Base-by-base conservation (phyloP, 2,329 filamentous ascomycete species). In the Aspergillus fischeri region DNA sequence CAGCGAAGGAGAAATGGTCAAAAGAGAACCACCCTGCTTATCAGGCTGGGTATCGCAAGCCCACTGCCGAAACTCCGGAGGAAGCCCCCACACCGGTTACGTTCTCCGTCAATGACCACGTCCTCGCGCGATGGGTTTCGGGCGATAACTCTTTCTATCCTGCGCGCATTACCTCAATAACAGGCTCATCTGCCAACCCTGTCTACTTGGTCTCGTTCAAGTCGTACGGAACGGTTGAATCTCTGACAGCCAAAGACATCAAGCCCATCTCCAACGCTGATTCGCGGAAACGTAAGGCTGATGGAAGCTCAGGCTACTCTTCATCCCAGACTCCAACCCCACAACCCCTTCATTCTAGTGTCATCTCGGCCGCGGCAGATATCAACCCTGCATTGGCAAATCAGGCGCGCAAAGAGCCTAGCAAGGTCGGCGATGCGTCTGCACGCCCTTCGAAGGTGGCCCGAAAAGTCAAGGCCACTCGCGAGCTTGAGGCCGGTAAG, bases 161-260 rank as follows among this genome's bases (percentile, higher is more conserved):
- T 49, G 94, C 92, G 45, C 88, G 91, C 68, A 96, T 99, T 74
- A 93, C 91, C 52, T 92, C 90, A 53, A 92, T 97, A 67, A 97
- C 93, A 24, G 94, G 94, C 57, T 96, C 92, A 8, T 87, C 88
- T n/a, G 89, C 86, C 47, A 90, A 91, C 53, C 93, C 92, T 38
- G 90, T 97, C 62, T 99, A 97, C 73, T 89, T 91, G 50, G 92
- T 99, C 74, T 94, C 90, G 66, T 99, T 97, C 81, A 93, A 95
- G 77, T 90, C 86, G 68, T 97, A 97, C 77, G 72, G 73, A 51
- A 91, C 84, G 24, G 91, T 88, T 49, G 92, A 96, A 75, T 94
- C 90, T 35, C 77, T 96, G 59, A 85, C 87, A 59, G 86, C 89
- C 60, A 88, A 89, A 74, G 92, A 97, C 69, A 90, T 97, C 63